These are phyloP conservation scores for Leccinum truebloodii DNA, from an alignment of 768 basidiomycete genomes.

Conservation along the genomic window DNA sequence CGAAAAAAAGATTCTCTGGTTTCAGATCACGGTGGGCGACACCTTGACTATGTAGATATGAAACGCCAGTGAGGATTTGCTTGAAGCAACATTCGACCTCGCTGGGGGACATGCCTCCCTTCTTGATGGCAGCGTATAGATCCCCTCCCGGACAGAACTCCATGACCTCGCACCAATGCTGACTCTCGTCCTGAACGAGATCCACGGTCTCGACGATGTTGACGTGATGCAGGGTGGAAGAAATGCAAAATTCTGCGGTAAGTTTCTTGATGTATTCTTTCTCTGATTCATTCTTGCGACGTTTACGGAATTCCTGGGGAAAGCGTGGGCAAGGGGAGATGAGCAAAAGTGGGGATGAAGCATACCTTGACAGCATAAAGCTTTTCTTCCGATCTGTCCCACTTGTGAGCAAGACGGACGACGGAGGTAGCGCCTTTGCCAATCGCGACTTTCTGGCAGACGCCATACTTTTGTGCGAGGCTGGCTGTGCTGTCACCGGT, in stretches of 20 bases:
- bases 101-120: conserved; percentile 86
- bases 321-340: neutral
- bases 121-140: conserved; percentile 98
- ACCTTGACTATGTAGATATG: conserved; percentile 93
- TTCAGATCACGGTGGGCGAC: conserved; percentile 98
- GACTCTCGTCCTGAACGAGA: conserved; percentile 95
- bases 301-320: conserved; percentile 91
- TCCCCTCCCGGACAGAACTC: conserved; percentile 99
- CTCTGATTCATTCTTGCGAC: conserved; percentile 97
- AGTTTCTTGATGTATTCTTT: conserved; percentile 99
- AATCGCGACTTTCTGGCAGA: conserved; percentile 95
- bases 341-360: neutral
- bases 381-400: conserved; percentile 96
- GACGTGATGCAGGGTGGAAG: conserved; percentile 89
- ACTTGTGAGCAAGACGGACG: conserved; percentile 95
- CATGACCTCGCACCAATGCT: conserved; percentile 99
- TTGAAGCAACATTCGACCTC: conserved; percentile 98
- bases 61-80: conserved; percentile 87
- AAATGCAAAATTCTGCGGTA: conserved; percentile 98
- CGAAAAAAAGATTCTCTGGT: conserved; percentile 96
- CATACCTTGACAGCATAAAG: conserved; percentile 94
- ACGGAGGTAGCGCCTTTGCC: conserved; percentile 99
- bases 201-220: conserved; percentile 99
- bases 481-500: conserved; percentile 55
- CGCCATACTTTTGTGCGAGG: conserved; percentile 89